phyloP scores from a whole-genome alignment of 352 stramenopile species.

The Globisporangium apiculatum region DNA sequence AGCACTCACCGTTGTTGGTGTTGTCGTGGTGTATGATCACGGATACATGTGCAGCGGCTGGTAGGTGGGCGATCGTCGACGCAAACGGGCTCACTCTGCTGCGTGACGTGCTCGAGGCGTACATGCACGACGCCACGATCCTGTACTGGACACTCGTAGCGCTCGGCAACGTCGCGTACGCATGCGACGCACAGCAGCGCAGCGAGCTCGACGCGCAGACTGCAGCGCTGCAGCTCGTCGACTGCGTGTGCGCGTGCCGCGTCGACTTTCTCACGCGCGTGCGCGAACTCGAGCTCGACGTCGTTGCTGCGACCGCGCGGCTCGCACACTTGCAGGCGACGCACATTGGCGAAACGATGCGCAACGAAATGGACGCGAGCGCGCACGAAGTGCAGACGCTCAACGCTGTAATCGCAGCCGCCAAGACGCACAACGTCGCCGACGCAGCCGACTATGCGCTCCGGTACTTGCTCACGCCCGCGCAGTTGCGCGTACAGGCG shows the following conservation, averaged over 20 bases:
- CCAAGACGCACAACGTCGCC: slow-evolving; percentile 37
- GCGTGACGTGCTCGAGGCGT: slow-evolving; percentile 24
- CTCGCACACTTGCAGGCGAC: slow-evolving; percentile 33
- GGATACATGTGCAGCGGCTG: slow-evolving; percentile 9
- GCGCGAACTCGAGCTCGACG: slow-evolving; percentile 38
- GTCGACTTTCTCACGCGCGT: slow-evolving; percentile 38
- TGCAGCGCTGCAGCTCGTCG: slow-evolving; percentile 23
- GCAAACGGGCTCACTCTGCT: slow-evolving; percentile 32
- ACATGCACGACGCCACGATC: slow-evolving; percentile 25
- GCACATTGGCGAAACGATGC: slow-evolving; percentile 60
- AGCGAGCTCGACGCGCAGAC: slow-evolving; percentile 18
- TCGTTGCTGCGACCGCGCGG: slow-evolving; percentile 18
- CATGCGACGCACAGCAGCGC: slow-evolving; percentile 10
- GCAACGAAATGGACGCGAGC: slow-evolving; percentile 55
- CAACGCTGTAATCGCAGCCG: slow-evolving; percentile 24
- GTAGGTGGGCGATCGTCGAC: slow-evolving; percentile 35
- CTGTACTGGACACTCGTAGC: slow-evolving; percentile 55
- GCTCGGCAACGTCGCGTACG: slow-evolving; percentile 49
- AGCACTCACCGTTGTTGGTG: no score
- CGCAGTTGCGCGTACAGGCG: slow-evolving; percentile 40
- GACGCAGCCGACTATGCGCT: slow-evolving; percentile 56
- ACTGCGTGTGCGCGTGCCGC: slow-evolving; percentile 29
- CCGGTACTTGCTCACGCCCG: slow-evolving; percentile 43
- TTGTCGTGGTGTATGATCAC: no score
- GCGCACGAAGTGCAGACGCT: slow-evolving; percentile 38